Base-by-base conservation (phyloP, 2,329 filamentous ascomycete species). In the Penicillium italicum region DNA sequence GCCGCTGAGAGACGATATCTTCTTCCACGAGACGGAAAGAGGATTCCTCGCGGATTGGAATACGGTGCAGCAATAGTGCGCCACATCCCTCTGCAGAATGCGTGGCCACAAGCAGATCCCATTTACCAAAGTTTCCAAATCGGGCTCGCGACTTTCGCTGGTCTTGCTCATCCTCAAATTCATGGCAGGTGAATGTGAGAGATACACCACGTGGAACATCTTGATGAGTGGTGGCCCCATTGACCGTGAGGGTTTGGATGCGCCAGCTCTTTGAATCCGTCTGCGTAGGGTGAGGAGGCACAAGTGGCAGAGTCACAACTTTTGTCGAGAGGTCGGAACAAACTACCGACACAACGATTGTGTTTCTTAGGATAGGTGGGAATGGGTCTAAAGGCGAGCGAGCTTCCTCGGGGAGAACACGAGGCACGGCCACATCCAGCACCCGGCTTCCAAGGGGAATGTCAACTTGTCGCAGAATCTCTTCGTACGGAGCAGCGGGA, bases 301-400 rank as follows among this genome's bases (percentile, higher is more conserved):
- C 67, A 24, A 86, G 71, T 5, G 84, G 82, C 18, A 85, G 63
- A 5, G 78, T 78, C 22, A 86, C 73, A 45, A 86, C 62, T 30
- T 79, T 77, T 11, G 83, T 74, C n/a, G 77, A 81, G 14, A 77
- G 79, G 65, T 87, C 83, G 16, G 80, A 77, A 60, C 82, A 86
- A 16, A 80, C 76, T 5, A 80, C 79, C 0, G 79, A 76, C 36
- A 86, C 73, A 24, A 84, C 73, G 16, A 86, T 78, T 51, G 75
- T 78, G 36, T 75, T 73, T 40, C 74, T 76, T 53, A 83, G 73
- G 33, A 82, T 72, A 28, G 72, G 69, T 10, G 80, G 81, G 31
- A 76, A 74, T 8, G 74, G 72, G 55, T 79, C 74, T 12, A 72
- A 68, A 7, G 71, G 64, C 18, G 76, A 74, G 55, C 71, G 71